Percentiles rank a stretch among this genome's conserved stretches.
These are phyloP conservation scores for Corinectria fuckeliana DNA, from an alignment of 2,329 filamentous ascomycete genomes.

Conservation along the genomic window DNA sequence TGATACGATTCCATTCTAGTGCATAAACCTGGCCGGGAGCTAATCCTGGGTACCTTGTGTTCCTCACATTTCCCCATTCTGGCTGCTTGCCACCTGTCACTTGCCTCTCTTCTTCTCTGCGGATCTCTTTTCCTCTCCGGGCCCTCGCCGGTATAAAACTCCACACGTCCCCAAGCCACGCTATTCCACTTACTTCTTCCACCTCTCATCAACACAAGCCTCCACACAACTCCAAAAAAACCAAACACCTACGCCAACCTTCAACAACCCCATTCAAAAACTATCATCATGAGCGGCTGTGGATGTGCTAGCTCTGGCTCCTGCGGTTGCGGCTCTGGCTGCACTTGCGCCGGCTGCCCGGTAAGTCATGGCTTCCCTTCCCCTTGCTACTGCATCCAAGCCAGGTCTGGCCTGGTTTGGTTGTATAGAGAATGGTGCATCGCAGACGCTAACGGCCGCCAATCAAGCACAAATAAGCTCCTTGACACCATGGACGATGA, in stretches of 20 bases:
- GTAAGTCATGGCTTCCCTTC: constrained; percentile 41
- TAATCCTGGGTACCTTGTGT: background rate
- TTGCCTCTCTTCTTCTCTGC: background rate
- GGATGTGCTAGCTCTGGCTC: constrained; percentile 50
- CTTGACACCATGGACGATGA: constrained; percentile 20
- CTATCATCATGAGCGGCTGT: constrained; percentile 50
- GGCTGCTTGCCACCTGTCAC: background rate
- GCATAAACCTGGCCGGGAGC: background rate
- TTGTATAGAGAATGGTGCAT: background rate
- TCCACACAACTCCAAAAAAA: background rate
- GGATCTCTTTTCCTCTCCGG: background rate
- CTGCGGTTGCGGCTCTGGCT: constrained; percentile 50
- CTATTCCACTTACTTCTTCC: background rate
- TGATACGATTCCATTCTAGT: background rate
- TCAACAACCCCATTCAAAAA: constrained; percentile 14
- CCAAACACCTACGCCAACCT: constrained; percentile 8
- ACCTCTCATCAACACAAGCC: constrained; percentile 6
- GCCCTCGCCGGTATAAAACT: background rate
- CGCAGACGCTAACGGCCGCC: constrained; percentile 26
- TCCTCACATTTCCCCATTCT: background rate
- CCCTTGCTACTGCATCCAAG: background rate
- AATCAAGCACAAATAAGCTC: constrained; percentile 41
- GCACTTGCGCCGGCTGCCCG: constrained; percentile 52
- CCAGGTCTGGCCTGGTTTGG: constrained; percentile 12
- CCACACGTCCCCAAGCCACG: background rate